Evolutionary conservation across 73 alveolate genomes (phyloP).

Genomic region (Stentor coeruleus): DNA sequence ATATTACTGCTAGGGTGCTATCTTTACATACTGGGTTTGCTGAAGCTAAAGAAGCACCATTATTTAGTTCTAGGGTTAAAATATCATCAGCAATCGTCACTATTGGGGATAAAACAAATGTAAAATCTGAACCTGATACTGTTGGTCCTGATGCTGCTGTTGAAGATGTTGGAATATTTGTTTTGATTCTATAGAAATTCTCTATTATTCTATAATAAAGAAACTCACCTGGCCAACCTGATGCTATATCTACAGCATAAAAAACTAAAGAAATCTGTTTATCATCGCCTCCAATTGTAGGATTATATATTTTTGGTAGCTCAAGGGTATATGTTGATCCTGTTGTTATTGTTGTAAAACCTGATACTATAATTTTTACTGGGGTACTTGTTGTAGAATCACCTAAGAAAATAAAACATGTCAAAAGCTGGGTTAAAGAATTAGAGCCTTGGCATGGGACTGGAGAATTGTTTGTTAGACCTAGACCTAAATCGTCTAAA

Average conservation of each 20-base stretch:
- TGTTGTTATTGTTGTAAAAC: neutral
- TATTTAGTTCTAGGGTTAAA: neutral
- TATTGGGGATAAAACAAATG: neutral
- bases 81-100: neutral
- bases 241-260: conserved; percentile 2
- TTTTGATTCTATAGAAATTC: neutral
- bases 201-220: neutral
- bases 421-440: neutral
- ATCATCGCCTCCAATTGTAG: conserved; percentile 17
- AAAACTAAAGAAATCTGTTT: neutral
- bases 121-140: neutral
- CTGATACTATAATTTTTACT: neutral
- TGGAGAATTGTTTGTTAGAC: neutral
- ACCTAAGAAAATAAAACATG: neutral
- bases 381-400: neutral
- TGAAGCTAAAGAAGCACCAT: neutral
- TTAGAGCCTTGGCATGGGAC: neutral
- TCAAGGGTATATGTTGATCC: neutral
- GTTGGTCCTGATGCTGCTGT: neutral
- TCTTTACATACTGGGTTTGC: neutral
- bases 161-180: neutral
- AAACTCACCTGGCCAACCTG: conserved; percentile 10
- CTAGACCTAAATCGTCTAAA: neutral
- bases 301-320: conserved; percentile 11
- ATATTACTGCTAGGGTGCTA: too few species aligned